Evolutionary conservation across 805 yeast species (phyloP), one percentile per base, ranked within the genome.

Genomic region (Wickerhamomyces ciferrii): DNA sequence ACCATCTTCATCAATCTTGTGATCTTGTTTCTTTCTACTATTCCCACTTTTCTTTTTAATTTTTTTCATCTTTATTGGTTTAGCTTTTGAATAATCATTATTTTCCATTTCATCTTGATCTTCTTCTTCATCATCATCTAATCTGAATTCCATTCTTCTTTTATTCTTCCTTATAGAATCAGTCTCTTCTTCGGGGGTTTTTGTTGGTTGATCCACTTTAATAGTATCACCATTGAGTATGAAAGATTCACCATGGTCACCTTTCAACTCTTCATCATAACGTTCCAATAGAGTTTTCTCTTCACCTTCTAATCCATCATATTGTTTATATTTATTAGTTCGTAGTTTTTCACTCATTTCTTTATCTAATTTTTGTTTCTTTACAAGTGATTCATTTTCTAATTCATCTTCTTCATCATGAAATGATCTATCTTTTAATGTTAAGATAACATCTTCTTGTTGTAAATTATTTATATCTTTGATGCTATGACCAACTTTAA

Each of bases 31-130:
- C 17, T 50, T 41, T n/a, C 56, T 32, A 14, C 45, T 21, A 14
- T 41, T 44, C 4, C 15, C 43, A 15, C 14, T 43, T 42, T 58
- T 58, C 17, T 61, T 55, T 45, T 60, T 61, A 38, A 54, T 31
- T 35, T 60, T 63, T 39, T 62, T 62, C 56, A 62, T 61, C 50
- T 63, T 64, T 15, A 62, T 46, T 10, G 65, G 65, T 39, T 62
- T 63, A 4, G 45, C 40, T 35, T 44, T 48, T 1, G 58, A 56
- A 47, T 60, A 60, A 42, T 60, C 64, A 2, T 23, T 32, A 2
- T 32, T 31, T 6, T 46, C 53, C 4, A 21, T 25, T 2, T 43
- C 51, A 20, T 21, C 41, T 10, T 52, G 54, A 10, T 46, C 50
- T 15, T 52, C 53, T 11, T 43, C 48, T n/a, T 44, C 49, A 9